These are phyloP conservation scores for Strigomonas culicis DNA, from an alignment of 208 protist species.

Conservation along the genomic window DNA sequence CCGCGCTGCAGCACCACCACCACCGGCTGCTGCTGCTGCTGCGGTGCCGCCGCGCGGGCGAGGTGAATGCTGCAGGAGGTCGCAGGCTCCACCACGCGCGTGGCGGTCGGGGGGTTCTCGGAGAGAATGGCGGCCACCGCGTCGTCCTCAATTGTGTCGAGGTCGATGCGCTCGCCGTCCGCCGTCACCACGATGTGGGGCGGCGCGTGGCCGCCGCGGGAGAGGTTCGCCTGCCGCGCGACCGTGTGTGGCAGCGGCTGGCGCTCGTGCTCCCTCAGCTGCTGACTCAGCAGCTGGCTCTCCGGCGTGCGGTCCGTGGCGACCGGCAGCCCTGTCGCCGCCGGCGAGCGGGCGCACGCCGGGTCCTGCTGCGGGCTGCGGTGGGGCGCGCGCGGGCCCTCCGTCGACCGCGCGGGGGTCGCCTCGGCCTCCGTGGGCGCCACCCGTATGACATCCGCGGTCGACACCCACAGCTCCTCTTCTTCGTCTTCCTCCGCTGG, in stretches of 20 bases:
- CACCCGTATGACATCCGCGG: too few species aligned
- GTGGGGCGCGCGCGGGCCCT: not conserved
- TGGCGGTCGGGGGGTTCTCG: constrained; percentile 51
- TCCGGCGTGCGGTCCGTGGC: too few species aligned
- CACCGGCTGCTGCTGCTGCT: too few species aligned
- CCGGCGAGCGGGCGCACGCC: not conserved
- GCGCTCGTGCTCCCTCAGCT: too few species aligned
- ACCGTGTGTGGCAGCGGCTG: too few species aligned
- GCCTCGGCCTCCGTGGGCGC: not conserved
- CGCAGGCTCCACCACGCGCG: constrained; percentile 35
- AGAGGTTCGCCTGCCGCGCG: not conserved
- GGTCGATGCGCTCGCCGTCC: not conserved
- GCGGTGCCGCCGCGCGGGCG: too few species aligned
- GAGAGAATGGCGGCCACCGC: constrained; percentile 33
- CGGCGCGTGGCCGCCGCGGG: not conserved
- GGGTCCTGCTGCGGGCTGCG: not conserved
- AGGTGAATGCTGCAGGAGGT: not conserved
- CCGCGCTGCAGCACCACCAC: too few species aligned
- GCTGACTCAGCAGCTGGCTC: too few species aligned
- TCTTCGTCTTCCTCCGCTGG: not conserved
- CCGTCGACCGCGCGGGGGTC: not conserved
- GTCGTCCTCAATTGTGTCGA: not conserved
- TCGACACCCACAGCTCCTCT: not conserved
- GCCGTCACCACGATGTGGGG: too few species aligned
- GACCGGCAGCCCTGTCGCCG: not conserved